phyloP scores from a whole-genome alignment of 176 grass and related monocot genomes.

The Oryza meridionalis region DNA sequence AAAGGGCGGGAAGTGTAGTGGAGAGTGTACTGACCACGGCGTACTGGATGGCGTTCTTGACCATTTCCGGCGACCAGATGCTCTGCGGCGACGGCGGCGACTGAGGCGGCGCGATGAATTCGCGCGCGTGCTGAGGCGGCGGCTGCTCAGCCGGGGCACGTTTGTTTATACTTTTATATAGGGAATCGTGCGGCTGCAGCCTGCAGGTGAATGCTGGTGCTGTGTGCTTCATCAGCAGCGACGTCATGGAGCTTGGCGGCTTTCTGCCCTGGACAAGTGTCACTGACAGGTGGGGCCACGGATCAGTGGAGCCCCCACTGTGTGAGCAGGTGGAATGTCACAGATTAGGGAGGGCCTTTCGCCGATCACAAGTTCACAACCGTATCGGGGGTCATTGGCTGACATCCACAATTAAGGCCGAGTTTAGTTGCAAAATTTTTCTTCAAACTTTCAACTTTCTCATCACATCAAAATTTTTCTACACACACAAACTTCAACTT shows the following conservation, averaged over 20 bases:
- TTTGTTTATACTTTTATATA: not conserved
- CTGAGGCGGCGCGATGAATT: not conserved
- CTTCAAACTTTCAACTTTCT: too few species aligned
- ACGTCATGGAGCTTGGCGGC: not conserved
- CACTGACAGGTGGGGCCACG: not conserved
- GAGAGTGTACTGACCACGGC: slow-evolving; percentile 42
- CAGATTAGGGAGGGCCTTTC: too few species aligned
- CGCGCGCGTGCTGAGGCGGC: not conserved
- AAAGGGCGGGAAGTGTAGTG: not conserved
- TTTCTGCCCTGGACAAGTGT: not conserved
- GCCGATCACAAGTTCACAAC: too few species aligned
- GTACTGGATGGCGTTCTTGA: slow-evolving; percentile 47
- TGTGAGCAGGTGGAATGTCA: not conserved
- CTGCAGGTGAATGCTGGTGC: not conserved
- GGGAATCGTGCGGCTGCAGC: too few species aligned
- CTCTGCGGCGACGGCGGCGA: not conserved
- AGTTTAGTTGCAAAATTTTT: too few species aligned
- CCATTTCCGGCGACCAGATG: slow-evolving; percentile 23
- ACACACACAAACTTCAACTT: too few species aligned
- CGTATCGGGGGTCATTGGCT: too few species aligned
- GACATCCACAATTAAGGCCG: too few species aligned
- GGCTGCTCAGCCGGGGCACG: too few species aligned
- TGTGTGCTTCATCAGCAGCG: not conserved
- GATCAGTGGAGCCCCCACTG: not conserved
- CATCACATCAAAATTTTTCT: too few species aligned